Evolutionary conservation across 2,329 filamentous ascomycete species (phyloP).

Genomic region (Colletotrichum orbiculare): DNA sequence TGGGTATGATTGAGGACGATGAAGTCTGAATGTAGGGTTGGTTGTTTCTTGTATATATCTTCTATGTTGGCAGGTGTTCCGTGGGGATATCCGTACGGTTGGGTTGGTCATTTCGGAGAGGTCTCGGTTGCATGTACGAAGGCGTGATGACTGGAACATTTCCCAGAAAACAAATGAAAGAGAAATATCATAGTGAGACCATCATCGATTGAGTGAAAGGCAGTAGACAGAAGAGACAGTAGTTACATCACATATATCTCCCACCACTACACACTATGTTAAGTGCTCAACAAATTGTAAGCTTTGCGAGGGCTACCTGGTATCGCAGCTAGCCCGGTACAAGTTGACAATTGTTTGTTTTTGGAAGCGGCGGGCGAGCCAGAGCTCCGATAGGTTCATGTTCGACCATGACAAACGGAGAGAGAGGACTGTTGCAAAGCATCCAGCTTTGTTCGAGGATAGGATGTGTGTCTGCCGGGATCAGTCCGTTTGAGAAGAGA

Average conservation of each 20-base stretch:
- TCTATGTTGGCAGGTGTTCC: conserved; percentile 21
- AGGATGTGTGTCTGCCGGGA: background rate
- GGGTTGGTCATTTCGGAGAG: conserved; percentile 27
- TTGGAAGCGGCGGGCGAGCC: too few relatives aligned
- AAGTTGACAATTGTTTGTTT: too few relatives aligned
- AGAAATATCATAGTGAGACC: background rate
- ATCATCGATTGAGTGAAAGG: background rate
- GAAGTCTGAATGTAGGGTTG: conserved; percentile 36
- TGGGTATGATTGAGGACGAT: conserved; percentile 75
- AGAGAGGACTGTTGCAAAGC: background rate
- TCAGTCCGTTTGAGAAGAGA: background rate
- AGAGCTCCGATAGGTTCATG: too few relatives aligned
- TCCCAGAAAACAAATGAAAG: conserved; percentile 1
- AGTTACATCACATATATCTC: too few relatives aligned
- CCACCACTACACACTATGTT: too few relatives aligned
- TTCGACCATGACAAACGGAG: background rate
- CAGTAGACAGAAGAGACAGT: background rate
- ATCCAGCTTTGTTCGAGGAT: background rate
- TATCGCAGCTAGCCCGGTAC: too few relatives aligned
- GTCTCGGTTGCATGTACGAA: conserved; percentile 28
- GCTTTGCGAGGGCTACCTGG: too few relatives aligned
- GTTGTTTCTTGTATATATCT: conserved; percentile 27
- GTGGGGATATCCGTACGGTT: conserved; percentile 31
- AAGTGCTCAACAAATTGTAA: too few relatives aligned
- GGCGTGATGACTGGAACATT: conserved; percentile 20